A percentile compares a stretch with the other conserved stretches of the same genome.
phyloP scores from a whole-genome alignment of 2,329 filamentous ascomycete genomes.

The Pseudopyricularia javanii region DNA sequence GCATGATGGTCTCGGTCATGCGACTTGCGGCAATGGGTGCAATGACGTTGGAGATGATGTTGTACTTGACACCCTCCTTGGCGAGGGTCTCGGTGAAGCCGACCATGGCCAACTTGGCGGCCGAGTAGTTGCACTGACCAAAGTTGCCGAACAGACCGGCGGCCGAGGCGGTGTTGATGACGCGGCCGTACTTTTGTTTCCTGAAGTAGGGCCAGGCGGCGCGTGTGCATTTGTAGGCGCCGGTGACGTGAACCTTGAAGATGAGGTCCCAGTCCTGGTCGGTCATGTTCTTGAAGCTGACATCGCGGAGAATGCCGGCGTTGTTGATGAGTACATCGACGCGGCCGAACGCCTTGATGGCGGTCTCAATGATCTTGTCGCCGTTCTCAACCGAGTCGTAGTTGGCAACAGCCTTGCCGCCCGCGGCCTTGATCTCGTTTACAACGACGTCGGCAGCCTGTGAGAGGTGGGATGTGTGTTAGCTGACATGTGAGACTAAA shows the following conservation, averaged over 20 bases:
- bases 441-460: slow-evolving; percentile 76
- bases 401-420: slow-evolving; percentile 94
- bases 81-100: slow-evolving; percentile 96
- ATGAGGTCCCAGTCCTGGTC: slow-evolving; percentile 95
- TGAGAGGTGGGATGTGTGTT: neutral
- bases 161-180: slow-evolving; percentile 96
- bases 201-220: slow-evolving; percentile 96
- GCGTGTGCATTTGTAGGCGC: slow-evolving; percentile 87
- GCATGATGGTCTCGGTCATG: slow-evolving; percentile 94
- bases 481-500: slow-evolving; percentile 9
- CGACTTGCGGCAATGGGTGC: slow-evolving; percentile 89
- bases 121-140: slow-evolving; percentile 93
- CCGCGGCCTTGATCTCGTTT: slow-evolving; percentile 70
- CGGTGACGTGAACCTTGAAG: slow-evolving; percentile 82
- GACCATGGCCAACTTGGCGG: slow-evolving; percentile 88
- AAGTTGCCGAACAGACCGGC: slow-evolving; percentile 93
- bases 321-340: slow-evolving; percentile 97
- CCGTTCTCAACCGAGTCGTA: slow-evolving; percentile 92
- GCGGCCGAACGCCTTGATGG: slow-evolving; percentile 69
- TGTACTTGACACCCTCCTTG: slow-evolving; percentile 96
- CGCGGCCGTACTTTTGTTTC: slow-evolving; percentile 94
- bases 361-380: slow-evolving; percentile 86
- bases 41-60: slow-evolving; percentile 91
- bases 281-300: slow-evolving; percentile 98
- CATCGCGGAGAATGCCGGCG: slow-evolving; percentile 84